Base-by-base conservation (phyloP, 2,329 filamentous ascomycete genomes). In the Botrytis porri region DNA sequence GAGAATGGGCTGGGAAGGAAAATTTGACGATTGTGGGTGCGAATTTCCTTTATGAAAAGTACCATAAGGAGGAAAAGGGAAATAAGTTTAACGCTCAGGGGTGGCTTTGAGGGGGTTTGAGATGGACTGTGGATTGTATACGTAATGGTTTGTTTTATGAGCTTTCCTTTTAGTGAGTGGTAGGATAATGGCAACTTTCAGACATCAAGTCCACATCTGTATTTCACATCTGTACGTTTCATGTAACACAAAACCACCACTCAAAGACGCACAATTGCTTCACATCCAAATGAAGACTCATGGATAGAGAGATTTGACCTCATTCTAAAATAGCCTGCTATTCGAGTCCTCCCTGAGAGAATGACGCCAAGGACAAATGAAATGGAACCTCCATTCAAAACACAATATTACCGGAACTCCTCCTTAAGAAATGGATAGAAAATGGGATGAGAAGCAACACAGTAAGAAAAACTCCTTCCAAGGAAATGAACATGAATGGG, bases 1-100 rank as follows among this genome's bases (percentile, higher is more conserved):
- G 83, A 75, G 81, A 85, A 71, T 88, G 86, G 86, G 85, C 85
- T 1, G 75, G 80, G 70, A 81, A 83, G 75, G 86, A 87, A 77
- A 83, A 81, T 14, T 77, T 88, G 74, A 81, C 82, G 20, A 83
- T 85, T 75, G 81, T 88, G 74, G 85, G 84, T 79, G 78, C 80
- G 72, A 81, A 82, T 74, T 81, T 77, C 69, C 81, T 81, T 59
- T 77, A 78, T 69, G 77, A 79, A 41, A 75, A 78, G 79, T 82
- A 87, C 73, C 82, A 85, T 77, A 83, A 86, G 79, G 84, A 87
- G 80, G 83, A 86, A 80, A 85, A 87, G 37, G 48, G 18, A 0
- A 22, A 18, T 69, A 48, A 16, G 18, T 59, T 67, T 29, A 37
- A 25, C 1, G 32, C 1, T 4, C 22, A 41, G 37, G 10, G 4